Conservation (phyloP, 2,329 filamentous ascomycete genomes). For the Cordyceps tenuipes region DNA sequence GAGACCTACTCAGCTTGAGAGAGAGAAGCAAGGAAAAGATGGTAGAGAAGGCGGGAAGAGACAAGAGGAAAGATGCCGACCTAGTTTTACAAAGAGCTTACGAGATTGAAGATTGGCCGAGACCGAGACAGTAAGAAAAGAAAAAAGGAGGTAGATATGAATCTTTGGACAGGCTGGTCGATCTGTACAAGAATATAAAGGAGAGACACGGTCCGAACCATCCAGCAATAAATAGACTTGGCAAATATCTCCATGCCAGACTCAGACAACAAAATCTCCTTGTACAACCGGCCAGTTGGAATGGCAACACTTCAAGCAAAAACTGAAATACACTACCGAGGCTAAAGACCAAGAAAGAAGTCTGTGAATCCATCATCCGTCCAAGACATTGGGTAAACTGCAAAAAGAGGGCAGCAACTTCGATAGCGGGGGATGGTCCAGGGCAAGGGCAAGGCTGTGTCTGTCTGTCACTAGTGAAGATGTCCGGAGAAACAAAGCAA, state of each 20-base stretch:
- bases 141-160: neutral
- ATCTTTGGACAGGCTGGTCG: neutral
- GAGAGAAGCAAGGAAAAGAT: neutral
- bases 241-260: neutral
- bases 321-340: neutral
- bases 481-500: neutral
- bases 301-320: neutral
- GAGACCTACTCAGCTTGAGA: neutral
- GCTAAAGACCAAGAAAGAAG: neutral
- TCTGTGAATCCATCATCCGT: neutral
- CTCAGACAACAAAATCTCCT: neutral
- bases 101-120: neutral
- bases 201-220: neutral
- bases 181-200: neutral
- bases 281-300: neutral
- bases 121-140: neutral
- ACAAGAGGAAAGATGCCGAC: neutral
- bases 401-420: neutral
- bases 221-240: neutral
- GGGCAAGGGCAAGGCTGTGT: neutral
- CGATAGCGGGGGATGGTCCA: no score
- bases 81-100: neutral
- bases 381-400: constrained; percentile 1
- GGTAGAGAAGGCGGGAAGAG: neutral
- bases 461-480: neutral